Evolutionary conservation across 805 yeast species (phyloP), one percentile per base, ranked within the genome.

Genomic region (Yarrowia sp.): DNA sequence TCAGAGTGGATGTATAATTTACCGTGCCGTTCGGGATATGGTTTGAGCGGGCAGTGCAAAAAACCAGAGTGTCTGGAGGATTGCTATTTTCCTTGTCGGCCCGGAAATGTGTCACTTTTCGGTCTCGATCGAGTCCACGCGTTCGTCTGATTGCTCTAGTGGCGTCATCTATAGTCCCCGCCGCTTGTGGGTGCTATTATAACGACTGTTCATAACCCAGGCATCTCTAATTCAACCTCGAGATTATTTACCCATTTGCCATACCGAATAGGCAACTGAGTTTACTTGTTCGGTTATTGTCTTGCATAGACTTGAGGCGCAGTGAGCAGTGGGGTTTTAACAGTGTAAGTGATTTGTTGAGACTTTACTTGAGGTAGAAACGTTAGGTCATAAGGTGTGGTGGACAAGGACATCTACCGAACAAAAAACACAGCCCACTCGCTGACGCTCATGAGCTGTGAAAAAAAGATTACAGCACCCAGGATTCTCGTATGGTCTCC

Each of bases 401-500:
- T 45, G 26, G 35, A 11, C 4, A 5, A 26, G 32, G 32, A 5
- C 9, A 11, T 11, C 40, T 38, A 8, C 1, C 16, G 16, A 42
- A 42, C 16, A 14, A 42, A 42, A 42, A 42, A 8, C 3, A 15
- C 45, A 14, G 45, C 45, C 15, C 49, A 45, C 49, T 9, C 8
- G 22, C 22, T n/a, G 32, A 16, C 48, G 48, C 48, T 43, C 48
- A 22, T 19, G 32, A 41, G 49, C 32, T 19, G 32, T 2, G 19
- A 5, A 16, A 45, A 46, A 53, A 53, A 53, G 45, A 53, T 53
- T 53, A 53, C 59, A 53, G 59, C 59, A 53, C 59, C 59, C 45
- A 53, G 61, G 61, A 55, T 55, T 55, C 61, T 55, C 61, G 61
- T 55, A 55, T 55, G 61, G 61, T 55, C 61, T 55, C 61, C 61